These are phyloP conservation scores for Xylaria sp. DNA, from an alignment of 2,329 filamentous ascomycete genomes.

Conservation along the genomic window DNA sequence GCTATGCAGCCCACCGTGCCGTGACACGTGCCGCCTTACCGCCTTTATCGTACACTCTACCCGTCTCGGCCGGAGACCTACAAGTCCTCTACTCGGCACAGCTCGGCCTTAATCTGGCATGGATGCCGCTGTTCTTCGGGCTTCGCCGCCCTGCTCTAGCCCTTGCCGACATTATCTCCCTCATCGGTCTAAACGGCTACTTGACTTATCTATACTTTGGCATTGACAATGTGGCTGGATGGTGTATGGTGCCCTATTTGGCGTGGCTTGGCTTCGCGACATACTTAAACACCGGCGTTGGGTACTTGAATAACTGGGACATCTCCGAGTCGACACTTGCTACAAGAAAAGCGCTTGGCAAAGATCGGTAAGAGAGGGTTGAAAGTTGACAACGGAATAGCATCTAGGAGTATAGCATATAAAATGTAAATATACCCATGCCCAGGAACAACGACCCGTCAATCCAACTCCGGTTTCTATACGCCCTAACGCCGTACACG, in stretches of 20 bases:
- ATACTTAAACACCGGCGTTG: slow-evolving; percentile 78
- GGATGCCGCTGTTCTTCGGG: slow-evolving; percentile 95
- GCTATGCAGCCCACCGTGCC: slow-evolving; percentile 86
- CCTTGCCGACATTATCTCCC: slow-evolving; percentile 76
- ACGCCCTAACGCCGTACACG: slow-evolving; percentile 37
- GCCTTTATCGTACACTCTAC: slow-evolving; percentile 51
- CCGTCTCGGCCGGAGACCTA: slow-evolving; percentile 61
- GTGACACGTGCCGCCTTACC: slow-evolving; percentile 71
- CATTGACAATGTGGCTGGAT: slow-evolving; percentile 77
- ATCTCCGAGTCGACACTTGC: slow-evolving; percentile 53
- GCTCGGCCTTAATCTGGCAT: slow-evolving; percentile 83
- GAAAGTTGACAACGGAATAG: slow-evolving; percentile 7
- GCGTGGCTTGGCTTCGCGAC: slow-evolving; percentile 89
- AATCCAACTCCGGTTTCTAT: slow-evolving; percentile 16
- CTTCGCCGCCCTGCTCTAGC: slow-evolving; percentile 77
- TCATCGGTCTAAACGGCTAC: slow-evolving; percentile 78
- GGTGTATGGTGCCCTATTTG: slow-evolving; percentile 64
- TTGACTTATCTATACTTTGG: slow-evolving; percentile 79
- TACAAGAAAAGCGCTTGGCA: slow-evolving; percentile 48
- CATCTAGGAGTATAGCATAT: slow-evolving; percentile 8
- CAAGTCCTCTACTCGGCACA: slow-evolving; percentile 88
- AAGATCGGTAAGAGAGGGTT: slow-evolving; percentile 36
- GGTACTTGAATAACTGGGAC: slow-evolving; percentile 76
- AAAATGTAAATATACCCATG: slow-evolving; percentile 26
- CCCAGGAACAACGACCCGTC: slow-evolving; percentile 13